Conservation (phyloP, 345 rosid genomes). For the Eucalyptus virginea region DNA sequence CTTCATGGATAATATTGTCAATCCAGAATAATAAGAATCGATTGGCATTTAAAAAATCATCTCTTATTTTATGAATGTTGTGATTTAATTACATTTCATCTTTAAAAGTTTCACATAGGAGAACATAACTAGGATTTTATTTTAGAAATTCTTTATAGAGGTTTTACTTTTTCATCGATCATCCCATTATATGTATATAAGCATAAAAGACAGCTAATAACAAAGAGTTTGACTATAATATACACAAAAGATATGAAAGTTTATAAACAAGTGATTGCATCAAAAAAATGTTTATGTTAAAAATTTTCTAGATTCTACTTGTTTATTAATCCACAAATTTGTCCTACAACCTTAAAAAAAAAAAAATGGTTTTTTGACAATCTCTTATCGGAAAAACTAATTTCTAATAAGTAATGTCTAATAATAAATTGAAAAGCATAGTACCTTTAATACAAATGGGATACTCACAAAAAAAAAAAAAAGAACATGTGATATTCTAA, state of each 20-base stretch:
- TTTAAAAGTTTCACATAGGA: not conserved
- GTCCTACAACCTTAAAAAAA: not conserved
- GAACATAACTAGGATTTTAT: not conserved
- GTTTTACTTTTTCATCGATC: not conserved
- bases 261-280: not conserved
- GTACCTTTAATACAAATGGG: not conserved
- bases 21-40: not conserved
- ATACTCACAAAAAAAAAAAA: not conserved
- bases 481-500: too few species aligned
- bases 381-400: not conserved
- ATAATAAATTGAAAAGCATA: not conserved
- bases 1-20: not conserved
- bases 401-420: not conserved
- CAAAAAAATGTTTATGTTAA: not conserved
- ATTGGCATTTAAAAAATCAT: not conserved
- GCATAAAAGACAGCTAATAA: not conserved
- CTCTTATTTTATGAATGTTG: not conserved
- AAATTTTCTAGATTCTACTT: rapidly evolving
- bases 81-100: not conserved
- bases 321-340: not conserved
- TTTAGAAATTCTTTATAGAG: not conserved
- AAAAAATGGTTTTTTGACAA: not conserved
- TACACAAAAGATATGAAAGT: not conserved
- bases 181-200: not conserved
- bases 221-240: not conserved